Conservation (phyloP, 1,284 basidiomycete species). For the Lentinus polychrous region DNA sequence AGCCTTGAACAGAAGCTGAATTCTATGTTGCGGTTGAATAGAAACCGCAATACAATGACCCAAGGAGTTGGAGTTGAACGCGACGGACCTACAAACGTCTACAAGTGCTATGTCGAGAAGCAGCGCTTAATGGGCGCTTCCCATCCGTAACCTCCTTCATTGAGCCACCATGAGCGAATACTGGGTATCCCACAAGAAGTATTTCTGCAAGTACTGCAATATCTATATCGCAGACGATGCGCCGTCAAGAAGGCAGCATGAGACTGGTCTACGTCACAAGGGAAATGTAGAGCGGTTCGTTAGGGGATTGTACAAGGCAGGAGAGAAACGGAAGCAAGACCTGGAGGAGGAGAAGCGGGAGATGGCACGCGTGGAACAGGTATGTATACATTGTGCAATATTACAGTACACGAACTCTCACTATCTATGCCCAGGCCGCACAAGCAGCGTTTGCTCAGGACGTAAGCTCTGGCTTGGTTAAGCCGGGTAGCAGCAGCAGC, state of each 20-base stretch:
- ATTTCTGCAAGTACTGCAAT: conserved; percentile 85
- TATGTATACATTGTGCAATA: conserved; percentile 28
- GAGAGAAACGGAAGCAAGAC: conserved; percentile 84
- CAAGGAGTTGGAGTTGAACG: too few species aligned
- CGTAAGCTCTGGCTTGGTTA: conserved; percentile 59
- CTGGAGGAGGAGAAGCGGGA: conserved; percentile 81
- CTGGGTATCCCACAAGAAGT: conserved; percentile 82
- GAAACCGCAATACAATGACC: too few species aligned
- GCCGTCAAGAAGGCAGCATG: conserved; percentile 89
- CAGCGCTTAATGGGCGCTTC: not conserved
- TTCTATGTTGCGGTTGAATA: too few species aligned
- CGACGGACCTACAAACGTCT: too few species aligned
- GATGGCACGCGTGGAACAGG: conserved; percentile 82
- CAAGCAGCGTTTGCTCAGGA: conserved; percentile 70
- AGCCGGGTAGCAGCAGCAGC: conserved; percentile 21
- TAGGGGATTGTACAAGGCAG: conserved; percentile 87
- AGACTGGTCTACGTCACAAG: conserved; percentile 90
- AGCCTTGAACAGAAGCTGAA: too few species aligned
- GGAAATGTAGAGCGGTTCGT: conserved; percentile 92
- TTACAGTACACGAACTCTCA: not conserved
- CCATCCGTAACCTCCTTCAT: not conserved
- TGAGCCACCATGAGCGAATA: conserved; percentile 64
- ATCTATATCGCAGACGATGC: conserved; percentile 91
- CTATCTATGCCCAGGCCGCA: conserved; percentile 52
- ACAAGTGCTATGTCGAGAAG: too few species aligned